These are phyloP conservation scores for Dalbergia cochinchinensis DNA, from an alignment of 306 rosid species.

Conservation along the genomic window DNA sequence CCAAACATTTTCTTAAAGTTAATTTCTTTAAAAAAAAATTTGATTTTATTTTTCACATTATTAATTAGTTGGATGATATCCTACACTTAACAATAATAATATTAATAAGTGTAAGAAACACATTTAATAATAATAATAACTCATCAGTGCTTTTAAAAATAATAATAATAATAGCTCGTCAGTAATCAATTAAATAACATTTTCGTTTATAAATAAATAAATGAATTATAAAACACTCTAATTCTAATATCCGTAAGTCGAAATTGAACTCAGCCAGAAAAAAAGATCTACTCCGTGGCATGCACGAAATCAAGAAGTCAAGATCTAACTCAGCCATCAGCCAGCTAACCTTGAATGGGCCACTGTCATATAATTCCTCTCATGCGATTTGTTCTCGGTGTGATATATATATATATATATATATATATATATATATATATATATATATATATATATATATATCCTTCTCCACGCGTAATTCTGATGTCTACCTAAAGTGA, in stretches of 20 bases:
- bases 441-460: too few relatives aligned
- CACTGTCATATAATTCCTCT: not conserved
- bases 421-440: too few relatives aligned
- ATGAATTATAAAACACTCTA: not conserved
- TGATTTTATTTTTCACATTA: not conserved
- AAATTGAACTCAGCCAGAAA: not conserved
- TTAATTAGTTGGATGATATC: not conserved
- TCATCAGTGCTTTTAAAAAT: not conserved
- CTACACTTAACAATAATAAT: not conserved
- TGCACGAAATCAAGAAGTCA: constrained; percentile 26
- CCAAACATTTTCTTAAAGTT: too few relatives aligned
- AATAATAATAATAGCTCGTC: not conserved
- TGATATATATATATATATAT: too few relatives aligned
- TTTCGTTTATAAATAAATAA: not conserved
- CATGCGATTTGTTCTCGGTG: not conserved
- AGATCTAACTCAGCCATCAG: constrained; percentile 25
- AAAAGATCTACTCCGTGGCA: not conserved
- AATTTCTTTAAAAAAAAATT: too few relatives aligned
- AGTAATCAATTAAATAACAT: not conserved
- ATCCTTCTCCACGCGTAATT: constrained; percentile 33
- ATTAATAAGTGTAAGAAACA: not conserved
- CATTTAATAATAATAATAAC: too few relatives aligned
- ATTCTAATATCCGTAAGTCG: not conserved
- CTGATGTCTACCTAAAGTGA: constrained; percentile 29
- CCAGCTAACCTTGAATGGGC: constrained; percentile 37